Evolutionary conservation across 1,284 basidiomycete species (phyloP).

Genomic region (Puccinia triticina): DNA sequence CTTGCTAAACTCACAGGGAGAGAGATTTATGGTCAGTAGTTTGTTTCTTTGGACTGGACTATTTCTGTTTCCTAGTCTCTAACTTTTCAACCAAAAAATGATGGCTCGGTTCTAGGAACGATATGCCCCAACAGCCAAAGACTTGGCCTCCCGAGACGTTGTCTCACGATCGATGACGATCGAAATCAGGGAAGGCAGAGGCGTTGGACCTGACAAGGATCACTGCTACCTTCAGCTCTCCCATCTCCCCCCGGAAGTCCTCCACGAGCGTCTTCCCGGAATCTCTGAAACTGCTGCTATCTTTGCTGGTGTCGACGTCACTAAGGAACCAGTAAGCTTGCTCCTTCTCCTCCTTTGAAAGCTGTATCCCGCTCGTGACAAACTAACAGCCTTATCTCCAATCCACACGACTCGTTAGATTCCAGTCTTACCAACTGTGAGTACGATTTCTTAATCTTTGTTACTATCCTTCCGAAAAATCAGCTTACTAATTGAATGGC

Average conservation of each 20-base stretch:
- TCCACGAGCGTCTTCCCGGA: constrained; percentile 96
- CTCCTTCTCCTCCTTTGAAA: neutral
- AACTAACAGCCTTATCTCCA: neutral
- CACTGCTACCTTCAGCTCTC: constrained; percentile 97
- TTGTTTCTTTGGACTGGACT: neutral
- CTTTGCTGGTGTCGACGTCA: constrained; percentile 98
- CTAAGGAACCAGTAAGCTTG: constrained; percentile 77
- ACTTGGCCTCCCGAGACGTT: constrained; percentile 98
- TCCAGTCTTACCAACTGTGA: constrained; percentile 91
- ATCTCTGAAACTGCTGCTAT: constrained; percentile 99
- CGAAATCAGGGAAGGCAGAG: constrained; percentile 97
- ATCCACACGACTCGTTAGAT: constrained; percentile 63
- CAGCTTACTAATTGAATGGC: neutral
- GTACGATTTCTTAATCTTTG: constrained; percentile 69
- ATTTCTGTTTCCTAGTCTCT: neutral
- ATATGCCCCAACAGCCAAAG: constrained; percentile 96
- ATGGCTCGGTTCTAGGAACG: constrained; percentile 68
- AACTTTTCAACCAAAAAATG: neutral
- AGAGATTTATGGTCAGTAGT: constrained; percentile 84
- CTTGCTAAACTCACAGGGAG: constrained; percentile 96
- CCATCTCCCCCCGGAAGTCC: constrained; percentile 91
- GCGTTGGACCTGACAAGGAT: constrained; percentile 98
- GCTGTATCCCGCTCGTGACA: neutral
- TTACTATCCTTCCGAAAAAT: constrained; percentile 54
- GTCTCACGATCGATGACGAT: constrained; percentile 99